Evolutionary conservation across 179 eudicot genomes (phyloP).

Genomic region (Beta lomatogona): DNA sequence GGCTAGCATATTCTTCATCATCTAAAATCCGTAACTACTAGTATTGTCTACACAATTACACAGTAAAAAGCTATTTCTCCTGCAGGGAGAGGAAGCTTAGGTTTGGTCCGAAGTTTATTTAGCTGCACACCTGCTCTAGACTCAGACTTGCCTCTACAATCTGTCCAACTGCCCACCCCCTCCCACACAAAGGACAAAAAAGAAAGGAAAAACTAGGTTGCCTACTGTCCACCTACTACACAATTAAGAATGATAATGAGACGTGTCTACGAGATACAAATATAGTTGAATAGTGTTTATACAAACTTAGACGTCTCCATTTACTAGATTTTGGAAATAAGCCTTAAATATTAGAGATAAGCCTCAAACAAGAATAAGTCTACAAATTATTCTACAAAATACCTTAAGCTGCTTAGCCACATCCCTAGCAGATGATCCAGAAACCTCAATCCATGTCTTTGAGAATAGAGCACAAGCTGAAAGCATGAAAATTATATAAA

Average conservation of each 20-base stretch:
- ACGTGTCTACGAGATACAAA: no score
- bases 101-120: background rate
- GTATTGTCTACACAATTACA: background rate
- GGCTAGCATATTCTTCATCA: background rate
- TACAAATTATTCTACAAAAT: background rate
- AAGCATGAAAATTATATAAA: constrained; percentile 72
- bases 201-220: no score
- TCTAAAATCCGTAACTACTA: background rate
- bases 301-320: no score
- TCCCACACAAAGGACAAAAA: background rate
- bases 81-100: background rate
- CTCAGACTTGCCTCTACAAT: background rate
- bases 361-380: background rate
- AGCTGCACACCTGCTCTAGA: background rate
- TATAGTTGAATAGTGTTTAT: no score
- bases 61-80: background rate
- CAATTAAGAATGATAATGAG: no score
- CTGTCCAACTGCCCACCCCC: background rate
- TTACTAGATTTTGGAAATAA: no score
- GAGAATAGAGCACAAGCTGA: constrained; percentile 81
- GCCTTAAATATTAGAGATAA: no score
- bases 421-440: constrained; percentile 83
- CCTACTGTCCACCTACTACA: no score
- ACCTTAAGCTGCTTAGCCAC: constrained; percentile 90
- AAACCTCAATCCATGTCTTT: constrained; percentile 87